These are phyloP conservation scores for Colletotrichum eleusines DNA, from an alignment of 2,329 filamentous ascomycete genomes.

Conservation along the genomic window DNA sequence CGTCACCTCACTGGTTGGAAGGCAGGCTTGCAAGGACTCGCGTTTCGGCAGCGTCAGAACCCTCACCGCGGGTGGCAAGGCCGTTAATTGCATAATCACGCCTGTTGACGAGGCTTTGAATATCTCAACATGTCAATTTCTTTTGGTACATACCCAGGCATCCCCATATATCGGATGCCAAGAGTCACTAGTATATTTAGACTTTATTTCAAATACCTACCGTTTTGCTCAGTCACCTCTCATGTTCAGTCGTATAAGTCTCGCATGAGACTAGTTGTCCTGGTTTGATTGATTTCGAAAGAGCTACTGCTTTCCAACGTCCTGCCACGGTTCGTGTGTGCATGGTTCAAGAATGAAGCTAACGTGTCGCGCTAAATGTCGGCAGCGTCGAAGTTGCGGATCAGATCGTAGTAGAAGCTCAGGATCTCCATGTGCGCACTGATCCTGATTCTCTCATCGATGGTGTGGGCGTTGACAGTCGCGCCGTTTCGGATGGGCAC, in stretches of 20 bases:
- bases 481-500: conserved; percentile 22
- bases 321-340: not conserved
- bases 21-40: conserved; percentile 48
- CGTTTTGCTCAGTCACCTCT: not conserved
- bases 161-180: not conserved
- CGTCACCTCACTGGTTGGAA: conserved; percentile 46
- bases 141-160: conserved; percentile 13
- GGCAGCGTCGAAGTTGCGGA: conserved; percentile 36
- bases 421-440: conserved; percentile 35
- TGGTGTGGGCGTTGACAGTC: conserved; percentile 34
- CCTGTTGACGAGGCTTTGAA: not conserved
- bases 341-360: not conserved
- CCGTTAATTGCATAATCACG: conserved; percentile 14
- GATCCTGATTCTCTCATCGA: conserved; percentile 37
- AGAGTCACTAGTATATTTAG: conserved; percentile 2
- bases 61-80: conserved; percentile 42
- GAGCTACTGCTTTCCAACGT: not conserved
- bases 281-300: no score
- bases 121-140: not conserved
- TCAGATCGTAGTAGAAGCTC: conserved; percentile 37
- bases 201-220: conserved; percentile 5
- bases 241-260: no score
- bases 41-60: conserved; percentile 46
- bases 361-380: not conserved
- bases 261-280: not conserved